phyloP scores from a whole-genome alignment of 2,329 filamentous ascomycete genomes.

The Rhinocladiella mackenziei region DNA sequence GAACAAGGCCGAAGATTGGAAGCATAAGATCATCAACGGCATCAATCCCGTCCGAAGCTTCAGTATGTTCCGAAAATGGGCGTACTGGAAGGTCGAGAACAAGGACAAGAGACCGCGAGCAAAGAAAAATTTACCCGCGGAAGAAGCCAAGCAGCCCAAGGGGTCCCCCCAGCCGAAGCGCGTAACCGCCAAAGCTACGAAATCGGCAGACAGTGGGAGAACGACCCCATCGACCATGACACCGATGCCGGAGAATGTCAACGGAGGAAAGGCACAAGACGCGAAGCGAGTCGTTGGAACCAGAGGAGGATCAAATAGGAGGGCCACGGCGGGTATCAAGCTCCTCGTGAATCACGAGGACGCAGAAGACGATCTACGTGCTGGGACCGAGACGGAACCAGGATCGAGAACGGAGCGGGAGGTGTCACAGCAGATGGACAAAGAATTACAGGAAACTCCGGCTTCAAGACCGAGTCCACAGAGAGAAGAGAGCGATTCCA shows the following conservation, averaged over 20 bases:
- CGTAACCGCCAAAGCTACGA: neutral
- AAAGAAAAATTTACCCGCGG: conserved; percentile 19
- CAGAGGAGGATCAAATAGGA: neutral
- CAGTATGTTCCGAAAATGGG: conserved; percentile 29
- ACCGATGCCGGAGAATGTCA: neutral
- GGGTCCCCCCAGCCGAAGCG: neutral
- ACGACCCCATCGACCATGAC: neutral
- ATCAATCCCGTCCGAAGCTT: conserved; percentile 29
- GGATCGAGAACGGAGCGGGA: conserved; percentile 1
- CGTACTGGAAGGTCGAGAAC: conserved; percentile 24
- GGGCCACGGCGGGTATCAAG: neutral
- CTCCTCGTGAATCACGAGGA: neutral
- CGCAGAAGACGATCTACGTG: neutral
- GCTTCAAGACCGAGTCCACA: conserved; percentile 9
- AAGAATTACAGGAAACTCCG: neutral
- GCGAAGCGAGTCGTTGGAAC: neutral
- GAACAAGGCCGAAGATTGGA: conserved; percentile 22
- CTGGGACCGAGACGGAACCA: neutral
- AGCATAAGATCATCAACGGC: conserved; percentile 25
- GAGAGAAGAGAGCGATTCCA: conserved; percentile 17
- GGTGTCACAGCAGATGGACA: neutral
- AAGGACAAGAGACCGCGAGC: conserved; percentile 28
- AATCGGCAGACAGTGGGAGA: neutral
- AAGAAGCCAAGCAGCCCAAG: conserved; percentile 3
- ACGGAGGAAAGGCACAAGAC: neutral